Evolutionary conservation across 306 rosid genomes (phyloP).

Genomic region (Cucumis sativus): DNA sequence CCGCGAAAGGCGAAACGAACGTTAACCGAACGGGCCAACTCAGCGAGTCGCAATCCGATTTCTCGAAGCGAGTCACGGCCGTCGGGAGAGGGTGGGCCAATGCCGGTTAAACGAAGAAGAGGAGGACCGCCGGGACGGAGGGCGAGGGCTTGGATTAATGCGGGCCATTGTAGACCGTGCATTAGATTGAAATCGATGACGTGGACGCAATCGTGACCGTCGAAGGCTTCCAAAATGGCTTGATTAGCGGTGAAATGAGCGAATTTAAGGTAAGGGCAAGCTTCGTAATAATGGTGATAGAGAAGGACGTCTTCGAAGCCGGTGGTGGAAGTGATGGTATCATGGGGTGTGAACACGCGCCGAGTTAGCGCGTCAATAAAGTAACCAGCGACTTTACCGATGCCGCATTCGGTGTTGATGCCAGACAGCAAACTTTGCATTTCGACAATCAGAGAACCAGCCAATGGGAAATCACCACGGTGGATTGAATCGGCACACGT

Average conservation of each 20-base stretch:
- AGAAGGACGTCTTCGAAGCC: slow-evolving; percentile 45
- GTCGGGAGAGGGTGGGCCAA: slow-evolving; percentile 90
- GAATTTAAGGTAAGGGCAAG: slow-evolving; percentile 78
- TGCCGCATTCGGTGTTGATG: slow-evolving; percentile 56
- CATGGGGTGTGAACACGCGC: slow-evolving; percentile 34
- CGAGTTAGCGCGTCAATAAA: slow-evolving; percentile 75
- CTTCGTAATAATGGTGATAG: slow-evolving; percentile 75
- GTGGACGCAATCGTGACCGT: slow-evolving; percentile 79
- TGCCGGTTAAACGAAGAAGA: slow-evolving; percentile 55
- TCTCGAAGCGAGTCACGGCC: slow-evolving; percentile 74
- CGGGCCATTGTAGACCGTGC: slow-evolving; percentile 96
- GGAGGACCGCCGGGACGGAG: slow-evolving; percentile 91
- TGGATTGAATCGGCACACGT: slow-evolving; percentile 77
- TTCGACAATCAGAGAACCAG: slow-evolving; percentile 61
- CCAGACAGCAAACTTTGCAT: slow-evolving; percentile 49
- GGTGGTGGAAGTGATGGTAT: not conserved
- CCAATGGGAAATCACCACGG: slow-evolving; percentile 52
- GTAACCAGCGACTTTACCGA: slow-evolving; percentile 80
- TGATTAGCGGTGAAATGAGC: slow-evolving; percentile 94
- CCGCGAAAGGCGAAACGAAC: slow-evolving; percentile 83
- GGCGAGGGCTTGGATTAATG: slow-evolving; percentile 71
- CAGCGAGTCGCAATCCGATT: slow-evolving; percentile 64
- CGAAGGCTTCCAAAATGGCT: slow-evolving; percentile 71
- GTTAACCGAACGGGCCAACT: slow-evolving; percentile 69
- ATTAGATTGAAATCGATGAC: slow-evolving; percentile 81